Evolutionary conservation across 1,284 basidiomycete species (phyloP), one percentile per base, ranked within the genome.

Genomic region (Ceratorhiza oryzae-sativae): DNA sequence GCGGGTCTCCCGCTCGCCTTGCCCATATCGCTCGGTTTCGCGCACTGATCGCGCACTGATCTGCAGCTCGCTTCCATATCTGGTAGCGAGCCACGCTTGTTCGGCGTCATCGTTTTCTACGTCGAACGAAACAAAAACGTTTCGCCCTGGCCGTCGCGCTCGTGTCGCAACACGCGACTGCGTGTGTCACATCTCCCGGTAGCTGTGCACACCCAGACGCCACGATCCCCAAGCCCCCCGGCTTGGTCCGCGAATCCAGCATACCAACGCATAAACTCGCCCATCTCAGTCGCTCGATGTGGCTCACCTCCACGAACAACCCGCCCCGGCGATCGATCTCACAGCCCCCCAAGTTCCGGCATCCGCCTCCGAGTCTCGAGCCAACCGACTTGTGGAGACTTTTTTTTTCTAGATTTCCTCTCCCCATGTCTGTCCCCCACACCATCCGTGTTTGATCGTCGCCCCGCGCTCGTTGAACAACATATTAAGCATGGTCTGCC

Each of bases 21-120:
- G 30, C n/a, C 34, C 62, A 53, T 67, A 53, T 53, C 48, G 32
- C n/a, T 15, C 1, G 34, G 53, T 67, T 51, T 51, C 49, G 49
- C 23, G 49, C 27, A 51, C 49, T 51, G 49, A 51, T 51, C 45
- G 18, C 20, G 42, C 9, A 20, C 23, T 63, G 61, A 63, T 67
- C 48, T 53, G 62, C 62, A 67, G 62, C 18, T 34, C n/a, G 10
- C 15, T 23, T n/a, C 62, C 62, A 30, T 25, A 67, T 51, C 34
- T 12, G 49, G 46, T n/a, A 15, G 3, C 42, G 13, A 9, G 36
- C 55, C 55, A 58, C 32, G 49, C 49, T 51, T 51, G 49, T 51
- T 51, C 49, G 25, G 15, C 30, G 55, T 58, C 62, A 49, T 53
- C 15, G 12, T 67, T 15, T 67, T 67, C 62, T 42, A 67, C 48